Percentiles rank a stretch among this genome's conserved stretches.
Evolutionary conservation across 768 basidiomycete genomes (phyloP).

Genomic region (Thelephora aurantiotincta): DNA sequence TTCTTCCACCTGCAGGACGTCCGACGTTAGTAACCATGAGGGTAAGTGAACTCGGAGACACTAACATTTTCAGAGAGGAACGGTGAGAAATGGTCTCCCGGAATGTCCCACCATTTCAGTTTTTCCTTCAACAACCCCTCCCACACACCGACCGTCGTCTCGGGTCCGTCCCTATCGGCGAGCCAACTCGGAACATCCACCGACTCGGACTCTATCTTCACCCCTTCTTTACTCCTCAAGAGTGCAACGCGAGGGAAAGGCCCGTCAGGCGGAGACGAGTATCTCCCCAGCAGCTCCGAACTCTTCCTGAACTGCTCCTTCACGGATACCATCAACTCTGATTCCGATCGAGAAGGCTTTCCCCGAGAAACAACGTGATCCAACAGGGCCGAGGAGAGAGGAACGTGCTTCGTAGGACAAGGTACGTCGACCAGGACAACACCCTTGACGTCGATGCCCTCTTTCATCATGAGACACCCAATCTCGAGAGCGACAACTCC

Average conservation of each 20-base stretch:
- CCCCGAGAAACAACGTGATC: conserved; percentile 24
- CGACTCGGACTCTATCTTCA: conserved; percentile 13
- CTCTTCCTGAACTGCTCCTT: conserved; percentile 36
- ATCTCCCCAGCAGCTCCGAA: conserved; percentile 2
- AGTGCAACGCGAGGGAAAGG: conserved; percentile 27
- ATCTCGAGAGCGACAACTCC: conserved; percentile 60
- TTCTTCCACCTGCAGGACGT: neutral
- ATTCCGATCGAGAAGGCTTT: conserved; percentile 14
- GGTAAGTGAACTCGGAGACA: neutral
- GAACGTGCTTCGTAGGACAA: conserved; percentile 33
- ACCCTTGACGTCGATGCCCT: conserved; percentile 33
- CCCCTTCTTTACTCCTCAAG: conserved; percentile 39
- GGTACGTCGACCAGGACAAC: conserved; percentile 59
- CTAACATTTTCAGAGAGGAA: conserved; percentile 40
- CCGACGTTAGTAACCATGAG: neutral
- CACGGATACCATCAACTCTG: conserved; percentile 23
- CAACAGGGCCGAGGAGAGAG: conserved; percentile 39
- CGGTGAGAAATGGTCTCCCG: conserved; percentile 52
- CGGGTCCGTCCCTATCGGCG: conserved; percentile 25
- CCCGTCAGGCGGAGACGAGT: conserved; percentile 5
- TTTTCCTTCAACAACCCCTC: conserved; percentile 22
- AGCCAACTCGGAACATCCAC: conserved; percentile 36
- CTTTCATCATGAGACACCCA: conserved; percentile 32
- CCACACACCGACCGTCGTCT: conserved; percentile 30
- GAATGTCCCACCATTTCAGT: conserved; percentile 37